Base-by-base conservation (phyloP, 768 basidiomycete species). In the Leccinum sublutescens region DNA sequence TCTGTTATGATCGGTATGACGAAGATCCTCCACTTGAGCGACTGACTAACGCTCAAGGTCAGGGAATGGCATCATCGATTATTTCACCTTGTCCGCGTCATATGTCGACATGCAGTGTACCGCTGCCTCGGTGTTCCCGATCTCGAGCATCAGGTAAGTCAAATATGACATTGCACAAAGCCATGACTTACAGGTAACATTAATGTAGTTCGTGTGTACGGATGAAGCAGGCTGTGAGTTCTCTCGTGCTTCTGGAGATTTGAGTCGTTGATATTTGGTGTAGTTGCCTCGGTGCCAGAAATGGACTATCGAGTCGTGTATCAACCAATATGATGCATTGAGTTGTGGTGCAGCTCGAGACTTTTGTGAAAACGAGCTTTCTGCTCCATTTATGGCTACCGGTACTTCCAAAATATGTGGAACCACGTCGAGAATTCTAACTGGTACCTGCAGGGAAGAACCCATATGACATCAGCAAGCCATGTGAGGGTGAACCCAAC, bases 241-340 rank as follows among this genome's bases (percentile, higher is more conserved):
- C 2, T 10, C 11, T 52, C 5, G 5, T 48, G 29, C 29, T 3
- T 11, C 43, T 19, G 12, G 29, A 15, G 23, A 4, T 27, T 17
- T 29, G 29, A 7, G 1, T 6, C 7, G 19, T 33, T 56, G 19
- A 62, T 8, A 9, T 40, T 59, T 17, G 45, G 7, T n/a, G 25
- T 63, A 89, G 87, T 77, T 93, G 14, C 88, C 89, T 29, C 82
- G 86, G 40, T 94, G 92, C 71, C 75, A 85, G 63, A 80, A 80
- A 60, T 80, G 80, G 61, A 77, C 86, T 61, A 72, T 79, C 17
- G 74, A 78, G 34, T 77, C 78, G 36, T 95, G 92, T 62, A 77
- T 92, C 48, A 80, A 89, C 57, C 75, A 75, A 14, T 88, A 85
- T 60, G 91, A 95, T 67, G 69, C 77, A 6, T 82, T 89, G 60